Conservation (phyloP, 768 basidiomycete species). For the Stropharia rugosoannulata region DNA sequence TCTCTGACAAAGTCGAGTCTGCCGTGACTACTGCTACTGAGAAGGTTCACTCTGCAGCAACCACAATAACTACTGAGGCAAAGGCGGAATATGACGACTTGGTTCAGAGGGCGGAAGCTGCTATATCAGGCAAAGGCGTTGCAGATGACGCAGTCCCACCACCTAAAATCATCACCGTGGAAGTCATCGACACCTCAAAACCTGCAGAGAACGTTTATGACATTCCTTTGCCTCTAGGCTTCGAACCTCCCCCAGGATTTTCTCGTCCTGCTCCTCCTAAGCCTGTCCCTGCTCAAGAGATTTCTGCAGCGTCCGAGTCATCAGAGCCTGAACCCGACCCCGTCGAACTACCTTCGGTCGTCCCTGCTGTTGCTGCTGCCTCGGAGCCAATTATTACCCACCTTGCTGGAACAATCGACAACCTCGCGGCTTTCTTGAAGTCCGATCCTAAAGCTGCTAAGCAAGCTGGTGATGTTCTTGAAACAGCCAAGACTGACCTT, state of each 20-base stretch:
- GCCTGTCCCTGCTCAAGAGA: constrained; percentile 13
- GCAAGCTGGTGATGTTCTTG: constrained; percentile 73
- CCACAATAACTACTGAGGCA: constrained; percentile 18
- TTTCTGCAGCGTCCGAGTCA: constrained; percentile 15
- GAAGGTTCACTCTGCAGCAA: constrained; percentile 19
- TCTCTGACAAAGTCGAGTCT: constrained; percentile 1
- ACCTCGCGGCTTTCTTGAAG: constrained; percentile 81
- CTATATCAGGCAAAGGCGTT: constrained; percentile 48
- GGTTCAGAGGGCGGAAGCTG: constrained; percentile 71
- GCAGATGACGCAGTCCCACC: constrained; percentile 25
- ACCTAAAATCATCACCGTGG: constrained; percentile 19
- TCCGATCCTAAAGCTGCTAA: constrained; percentile 65
- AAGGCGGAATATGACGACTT: constrained; percentile 59
- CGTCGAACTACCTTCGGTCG: constrained; percentile 69
- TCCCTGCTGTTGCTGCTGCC: constrained; percentile 72
- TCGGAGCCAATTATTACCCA: constrained; percentile 94
- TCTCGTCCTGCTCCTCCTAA: constrained; percentile 58
- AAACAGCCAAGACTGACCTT: constrained; percentile 79
- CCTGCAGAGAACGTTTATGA: constrained; percentile 53
- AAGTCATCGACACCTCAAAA: constrained; percentile 11
- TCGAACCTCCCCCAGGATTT: constrained; percentile 92
- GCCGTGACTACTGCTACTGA: constrained; percentile 8
- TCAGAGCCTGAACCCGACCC: constrained; percentile 23
- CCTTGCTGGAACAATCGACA: constrained; percentile 90
- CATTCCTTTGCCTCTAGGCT: constrained; percentile 84